Evolutionary conservation across 768 basidiomycete species (phyloP).

Genomic region (Hemileccinum rubropunctum): DNA sequence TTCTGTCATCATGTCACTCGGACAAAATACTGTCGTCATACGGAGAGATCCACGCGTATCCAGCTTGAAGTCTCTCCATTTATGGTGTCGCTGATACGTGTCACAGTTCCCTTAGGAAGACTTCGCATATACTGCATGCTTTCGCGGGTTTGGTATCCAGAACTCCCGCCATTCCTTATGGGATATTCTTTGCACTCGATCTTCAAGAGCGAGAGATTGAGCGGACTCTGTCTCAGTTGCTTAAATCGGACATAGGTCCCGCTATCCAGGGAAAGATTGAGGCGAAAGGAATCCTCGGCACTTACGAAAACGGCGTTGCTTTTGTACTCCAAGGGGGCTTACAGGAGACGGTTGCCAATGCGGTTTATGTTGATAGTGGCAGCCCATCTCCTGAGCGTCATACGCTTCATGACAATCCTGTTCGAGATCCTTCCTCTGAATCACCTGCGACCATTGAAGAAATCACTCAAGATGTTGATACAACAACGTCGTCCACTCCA

Average conservation of each 20-base stretch:
- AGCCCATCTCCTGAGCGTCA: constrained; percentile 9
- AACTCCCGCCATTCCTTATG: constrained; percentile 40
- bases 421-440: constrained; percentile 38
- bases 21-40: too few relatives aligned
- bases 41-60: too few relatives aligned
- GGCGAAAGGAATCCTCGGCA: constrained; percentile 85
- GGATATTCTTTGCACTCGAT: constrained; percentile 91
- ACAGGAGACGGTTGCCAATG: constrained; percentile 4
- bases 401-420: constrained; percentile 3
- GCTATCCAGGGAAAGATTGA: constrained; percentile 68
- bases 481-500: constrained; percentile 43
- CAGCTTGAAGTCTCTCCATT: neutral
- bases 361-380: neutral
- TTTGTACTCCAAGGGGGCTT: constrained; percentile 56
- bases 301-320: constrained; percentile 85
- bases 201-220: constrained; percentile 84
- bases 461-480: neutral
- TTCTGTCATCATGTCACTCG: neutral
- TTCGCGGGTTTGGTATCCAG: constrained; percentile 54
- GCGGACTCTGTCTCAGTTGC: constrained; percentile 71
- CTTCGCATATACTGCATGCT: constrained; percentile 75
- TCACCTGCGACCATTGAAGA: constrained; percentile 32
- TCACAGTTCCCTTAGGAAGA: constrained; percentile 79
- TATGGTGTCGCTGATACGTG: constrained; percentile 8
- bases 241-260: constrained; percentile 57